Percentiles rank a stretch among this genome's conserved stretches.
These are phyloP conservation scores for Fusarium haematococcum DNA, from an alignment of 2,329 filamentous ascomycete genomes.

Conservation along the genomic window DNA sequence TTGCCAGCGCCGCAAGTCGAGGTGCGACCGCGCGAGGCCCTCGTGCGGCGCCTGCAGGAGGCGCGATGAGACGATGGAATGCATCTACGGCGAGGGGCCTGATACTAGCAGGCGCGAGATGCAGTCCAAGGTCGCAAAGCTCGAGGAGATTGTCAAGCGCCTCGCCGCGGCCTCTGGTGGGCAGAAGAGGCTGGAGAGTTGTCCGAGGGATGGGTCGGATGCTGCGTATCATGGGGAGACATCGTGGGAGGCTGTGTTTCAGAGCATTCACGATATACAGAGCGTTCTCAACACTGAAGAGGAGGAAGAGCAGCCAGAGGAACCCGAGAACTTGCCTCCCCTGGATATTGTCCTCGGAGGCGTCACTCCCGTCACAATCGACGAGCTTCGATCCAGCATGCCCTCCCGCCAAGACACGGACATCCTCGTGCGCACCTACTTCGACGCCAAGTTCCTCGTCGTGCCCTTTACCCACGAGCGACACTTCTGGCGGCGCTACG, in stretches of 20 bases:
- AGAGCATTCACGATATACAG: constrained; percentile 57
- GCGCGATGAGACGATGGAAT: constrained; percentile 50
- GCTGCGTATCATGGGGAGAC: constrained; percentile 52
- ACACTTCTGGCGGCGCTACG: constrained; percentile 62
- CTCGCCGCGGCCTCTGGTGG: constrained; percentile 43
- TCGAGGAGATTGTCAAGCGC: constrained; percentile 56
- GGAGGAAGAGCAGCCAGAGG: constrained; percentile 16
- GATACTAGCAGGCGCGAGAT: constrained; percentile 48
- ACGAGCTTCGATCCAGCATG: constrained; percentile 49
- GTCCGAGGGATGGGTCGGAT: constrained; percentile 19
- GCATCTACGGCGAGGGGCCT: constrained; percentile 46
- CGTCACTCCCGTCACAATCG: constrained; percentile 42
- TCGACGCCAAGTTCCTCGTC: constrained; percentile 53
- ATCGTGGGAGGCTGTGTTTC: constrained; percentile 56
- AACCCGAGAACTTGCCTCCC: constrained; percentile 23
- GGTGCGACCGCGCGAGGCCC: constrained; percentile 56
- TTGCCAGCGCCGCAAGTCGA: constrained; percentile 58
- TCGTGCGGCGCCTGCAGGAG: constrained; percentile 54
- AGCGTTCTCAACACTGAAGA: constrained; percentile 46
- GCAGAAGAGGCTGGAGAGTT: background rate
- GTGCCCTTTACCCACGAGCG: constrained; percentile 54
- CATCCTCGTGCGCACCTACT: constrained; percentile 52
- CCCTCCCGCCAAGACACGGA: constrained; percentile 54
- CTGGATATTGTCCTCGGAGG: constrained; percentile 51
- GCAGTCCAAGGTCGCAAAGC: constrained; percentile 53